Conservation (phyloP, 805 yeast genomes). For the Candida morakotiae region DNA sequence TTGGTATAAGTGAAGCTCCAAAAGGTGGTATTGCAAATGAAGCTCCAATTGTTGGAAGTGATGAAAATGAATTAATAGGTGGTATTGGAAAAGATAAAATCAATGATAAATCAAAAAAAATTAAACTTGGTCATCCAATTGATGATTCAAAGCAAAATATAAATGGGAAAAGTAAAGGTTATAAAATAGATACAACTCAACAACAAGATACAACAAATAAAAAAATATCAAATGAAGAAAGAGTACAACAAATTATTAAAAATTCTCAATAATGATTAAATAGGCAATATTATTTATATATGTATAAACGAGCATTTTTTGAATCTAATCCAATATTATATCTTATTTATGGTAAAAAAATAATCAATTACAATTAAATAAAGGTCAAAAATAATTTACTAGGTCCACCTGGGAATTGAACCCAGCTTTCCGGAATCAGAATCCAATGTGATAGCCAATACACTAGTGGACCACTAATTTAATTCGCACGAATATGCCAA, state of each 20-base stretch:
- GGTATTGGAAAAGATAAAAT: constrained; percentile 13
- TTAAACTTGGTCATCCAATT: constrained; percentile 4
- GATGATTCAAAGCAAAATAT: background rate
- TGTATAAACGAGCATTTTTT: too few species aligned
- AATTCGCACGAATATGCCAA: background rate
- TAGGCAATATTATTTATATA: background rate
- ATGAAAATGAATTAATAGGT: constrained; percentile 27
- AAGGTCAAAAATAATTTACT: background rate
- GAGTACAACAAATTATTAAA: constrained; percentile 7
- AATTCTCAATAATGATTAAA: constrained; percentile 2
- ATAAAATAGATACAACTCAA: background rate
- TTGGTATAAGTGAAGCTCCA: constrained; percentile 41
- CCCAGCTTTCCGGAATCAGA: constrained; percentile 34
- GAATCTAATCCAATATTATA: background rate
- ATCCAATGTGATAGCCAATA: constrained; percentile 31
- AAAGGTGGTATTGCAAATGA: constrained; percentile 46
- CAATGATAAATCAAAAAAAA: constrained; percentile 4
- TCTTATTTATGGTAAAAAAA: too few species aligned
- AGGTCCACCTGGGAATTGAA: constrained; percentile 30
- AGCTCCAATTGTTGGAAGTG: constrained; percentile 39
- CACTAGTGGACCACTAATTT: constrained; percentile 22
- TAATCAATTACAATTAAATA: background rate
- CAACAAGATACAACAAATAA: background rate
- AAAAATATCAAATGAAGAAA: constrained; percentile 4
- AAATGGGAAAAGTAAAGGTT: constrained; percentile 3